Evolutionary conservation across 2,329 filamentous ascomycete species (phyloP), one percentile per base, ranked within the genome.

Genomic region (Colletotrichum tamarilloi): DNA sequence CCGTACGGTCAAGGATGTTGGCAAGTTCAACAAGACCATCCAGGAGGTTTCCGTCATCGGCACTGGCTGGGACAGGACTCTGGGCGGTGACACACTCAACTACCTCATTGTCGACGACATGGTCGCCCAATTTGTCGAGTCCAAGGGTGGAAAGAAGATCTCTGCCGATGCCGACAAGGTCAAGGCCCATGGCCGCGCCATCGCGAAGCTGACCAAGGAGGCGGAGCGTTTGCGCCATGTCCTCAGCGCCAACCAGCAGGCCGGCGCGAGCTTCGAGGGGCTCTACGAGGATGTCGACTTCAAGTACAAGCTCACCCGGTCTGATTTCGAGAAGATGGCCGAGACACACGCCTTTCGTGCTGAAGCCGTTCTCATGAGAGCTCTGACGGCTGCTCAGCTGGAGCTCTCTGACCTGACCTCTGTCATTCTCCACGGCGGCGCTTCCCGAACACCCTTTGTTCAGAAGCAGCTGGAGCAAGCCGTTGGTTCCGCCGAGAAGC

Each of bases 21-120:
- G 95, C 76, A 95, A 94, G 82, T 96, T 91, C 86, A 98, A 98
- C 88, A 98, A 98, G 90, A 98, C 95, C 1, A 86, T 99, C 38
- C 97, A 98, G 81, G 97, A 99, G 82, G 93, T 98, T n/a, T 91
- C 95, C 74, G 94, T 97, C 49, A 78, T 98, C 57, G 95, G 96
- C 71, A 90, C 90, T 77, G 95, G 94, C 74, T 99, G 94, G 94
- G 97, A 99, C 80, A 91, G 91, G 79, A 94, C 93, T 3, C 91
- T 99, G 22, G 97, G 97, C 72, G 97, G 97, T 68, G 96, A 99
- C 80, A 88, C 92, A 42, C 88, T 99, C 74, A 99, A 98, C 82
- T 90, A 93, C 71, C 86, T 98, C 74, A 95, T 99, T 76, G 88
- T 98, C 62, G 91, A 98, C 76, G 93, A 98, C 81, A 97, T 98